A percentile compares a stretch with the other conserved stretches of the same genome.
These are phyloP conservation scores for Vaccinium darrowii DNA, from an alignment of 148 eudicot species.

Conservation along the genomic window DNA sequence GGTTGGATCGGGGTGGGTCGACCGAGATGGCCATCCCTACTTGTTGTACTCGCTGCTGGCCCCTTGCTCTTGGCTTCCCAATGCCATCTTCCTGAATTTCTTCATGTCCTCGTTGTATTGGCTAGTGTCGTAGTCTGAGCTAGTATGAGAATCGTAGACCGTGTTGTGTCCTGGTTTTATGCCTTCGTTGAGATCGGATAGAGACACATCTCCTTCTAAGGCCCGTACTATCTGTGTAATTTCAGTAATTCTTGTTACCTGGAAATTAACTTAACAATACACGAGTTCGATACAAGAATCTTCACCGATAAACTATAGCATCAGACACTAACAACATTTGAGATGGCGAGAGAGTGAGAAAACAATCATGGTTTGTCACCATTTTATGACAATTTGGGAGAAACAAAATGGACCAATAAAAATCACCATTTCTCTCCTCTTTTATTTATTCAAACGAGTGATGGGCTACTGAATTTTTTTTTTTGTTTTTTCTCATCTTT, in stretches of 20 bases:
- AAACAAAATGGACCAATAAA: too few relatives aligned
- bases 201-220: slow-evolving; percentile 84
- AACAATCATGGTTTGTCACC: too few relatives aligned
- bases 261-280: neutral
- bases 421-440: too few relatives aligned
- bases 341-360: too few relatives aligned
- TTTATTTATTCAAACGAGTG: too few relatives aligned
- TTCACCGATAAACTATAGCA: neutral
- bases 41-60: slow-evolving; percentile 70
- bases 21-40: too few relatives aligned
- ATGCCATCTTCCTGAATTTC: slow-evolving; percentile 72
- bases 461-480: too few relatives aligned
- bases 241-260: neutral
- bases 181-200: slow-evolving; percentile 83
- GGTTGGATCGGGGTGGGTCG: too few relatives aligned
- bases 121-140: slow-evolving; percentile 79
- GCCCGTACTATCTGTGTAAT: slow-evolving; percentile 85
- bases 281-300: neutral
- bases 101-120: slow-evolving; percentile 90
- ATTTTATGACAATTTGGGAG: too few relatives aligned
- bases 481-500: too few relatives aligned
- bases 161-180: slow-evolving; percentile 79
- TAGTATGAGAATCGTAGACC: slow-evolving; percentile 64
- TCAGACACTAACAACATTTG: neutral
- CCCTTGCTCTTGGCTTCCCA: slow-evolving; percentile 66